Evolutionary conservation across 1,284 basidiomycete genomes (phyloP), one percentile per base, ranked within the genome.

Genomic region (Tilletiopsis washingtonensis): DNA sequence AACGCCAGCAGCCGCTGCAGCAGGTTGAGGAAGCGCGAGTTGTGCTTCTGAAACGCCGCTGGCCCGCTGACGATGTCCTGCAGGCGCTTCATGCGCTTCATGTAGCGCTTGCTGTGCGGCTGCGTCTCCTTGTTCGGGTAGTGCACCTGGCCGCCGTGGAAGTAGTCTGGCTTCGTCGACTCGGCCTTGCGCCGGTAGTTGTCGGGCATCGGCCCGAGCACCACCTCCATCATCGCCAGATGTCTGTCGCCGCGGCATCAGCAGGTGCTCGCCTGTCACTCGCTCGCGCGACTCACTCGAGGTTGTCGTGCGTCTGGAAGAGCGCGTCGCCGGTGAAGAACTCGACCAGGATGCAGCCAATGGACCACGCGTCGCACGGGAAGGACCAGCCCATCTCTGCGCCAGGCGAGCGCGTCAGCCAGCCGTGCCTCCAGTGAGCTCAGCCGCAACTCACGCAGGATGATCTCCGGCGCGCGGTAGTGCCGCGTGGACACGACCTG

Each of bases 141-240:
- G 74, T 93, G 88, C 41, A 99, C 81, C 67, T 84, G 86, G 23
- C 69, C 73, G 38, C 86, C 84, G 71, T 86, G 88, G 78, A 98
- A 97, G 74, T 86, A 96, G 69, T 97, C 93, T 14, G 89, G 84
- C 68, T 88, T 90, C 51, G 82, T 82, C 17, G 62, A 63, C 73
- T 73, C 71, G 41, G 77, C 78, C 45, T 74, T 74, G 19, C 76
- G 72, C 1, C 75, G 61, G 73, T 93, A 90, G 4, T 84, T 82
- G 40, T 85, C 82, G 0, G 91, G 90, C 84, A 98, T 91, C 75
- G 84, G 86, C 54, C 93, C 94, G 83, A 98, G 93, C 29, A 98
- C 94, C 61, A 87, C 84, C 75, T 98, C 91, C 94, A 99, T 99
- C 94, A 98, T 99, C 39, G 94, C 94, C 5, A 99, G 82, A 74